phyloP scores from a whole-genome alignment of 192 early-diverging fungal genomes.

The Chytriomyces sp. region DNA sequence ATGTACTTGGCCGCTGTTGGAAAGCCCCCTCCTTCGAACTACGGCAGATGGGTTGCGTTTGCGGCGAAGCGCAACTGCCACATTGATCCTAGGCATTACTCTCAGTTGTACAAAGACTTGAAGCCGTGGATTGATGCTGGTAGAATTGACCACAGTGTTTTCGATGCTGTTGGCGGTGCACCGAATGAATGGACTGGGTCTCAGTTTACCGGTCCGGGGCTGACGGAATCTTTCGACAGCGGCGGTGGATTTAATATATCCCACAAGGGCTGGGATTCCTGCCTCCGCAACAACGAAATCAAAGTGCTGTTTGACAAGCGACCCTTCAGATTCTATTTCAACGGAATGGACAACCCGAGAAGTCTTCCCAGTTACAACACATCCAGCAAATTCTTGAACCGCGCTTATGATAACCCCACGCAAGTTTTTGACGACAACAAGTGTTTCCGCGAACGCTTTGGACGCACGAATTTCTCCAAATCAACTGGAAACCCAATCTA shows the following conservation, averaged over 20 bases:
- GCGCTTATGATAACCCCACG: neutral
- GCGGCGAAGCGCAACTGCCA: neutral
- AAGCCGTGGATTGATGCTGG: neutral
- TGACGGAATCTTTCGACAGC: neutral
- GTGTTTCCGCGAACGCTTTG: neutral
- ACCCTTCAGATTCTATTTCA: neutral
- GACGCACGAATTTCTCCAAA: neutral
- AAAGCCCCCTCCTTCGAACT: neutral
- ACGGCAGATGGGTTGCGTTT: neutral
- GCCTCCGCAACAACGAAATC: neutral
- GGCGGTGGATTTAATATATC: neutral
- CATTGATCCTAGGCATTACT: neutral
- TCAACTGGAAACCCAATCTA: conserved; percentile 4
- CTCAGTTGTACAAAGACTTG: neutral
- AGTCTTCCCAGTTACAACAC: neutral
- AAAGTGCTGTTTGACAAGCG: neutral
- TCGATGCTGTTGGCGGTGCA: neutral
- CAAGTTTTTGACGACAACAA: neutral
- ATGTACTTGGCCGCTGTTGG: too few relatives aligned
- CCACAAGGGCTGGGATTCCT: neutral
- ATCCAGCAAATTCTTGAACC: neutral
- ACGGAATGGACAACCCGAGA: neutral
- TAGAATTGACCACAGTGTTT: neutral
- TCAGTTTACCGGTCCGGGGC: neutral
- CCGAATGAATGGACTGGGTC: neutral